phyloP scores from a whole-genome alignment of 768 basidiomycete species.

The Epithele typhae region DNA sequence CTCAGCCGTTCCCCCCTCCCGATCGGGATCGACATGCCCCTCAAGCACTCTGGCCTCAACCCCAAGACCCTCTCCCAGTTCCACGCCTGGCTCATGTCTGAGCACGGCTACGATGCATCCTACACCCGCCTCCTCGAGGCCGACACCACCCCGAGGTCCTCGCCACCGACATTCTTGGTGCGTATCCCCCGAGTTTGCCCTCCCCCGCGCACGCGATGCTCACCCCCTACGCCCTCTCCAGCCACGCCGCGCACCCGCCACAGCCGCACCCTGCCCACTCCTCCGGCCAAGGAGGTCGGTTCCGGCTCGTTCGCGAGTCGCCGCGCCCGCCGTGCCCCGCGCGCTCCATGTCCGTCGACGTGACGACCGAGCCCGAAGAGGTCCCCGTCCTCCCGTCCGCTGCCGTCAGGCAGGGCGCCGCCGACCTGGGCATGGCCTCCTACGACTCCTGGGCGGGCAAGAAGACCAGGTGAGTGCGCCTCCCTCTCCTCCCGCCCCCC shows the following conservation, averaged over 20 bases:
- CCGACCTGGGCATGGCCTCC: conserved; percentile 20
- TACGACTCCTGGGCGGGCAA: conserved; percentile 19
- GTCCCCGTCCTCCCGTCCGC: conserved; percentile 11
- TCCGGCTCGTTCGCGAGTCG: conserved; percentile 13
- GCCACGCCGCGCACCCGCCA: conserved; percentile 12
- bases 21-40: conserved; percentile 27
- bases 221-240: not conserved
- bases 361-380: conserved; percentile 11
- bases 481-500: not conserved
- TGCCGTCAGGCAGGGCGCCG: conserved; percentile 9
- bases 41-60: conserved; percentile 30
- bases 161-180: conserved; percentile 26
- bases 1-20: conserved; percentile 26
- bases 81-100: conserved; percentile 31
- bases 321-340: conserved; percentile 8
- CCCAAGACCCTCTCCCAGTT: conserved; percentile 27
- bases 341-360: conserved; percentile 10
- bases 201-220: not conserved
- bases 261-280: conserved; percentile 4
- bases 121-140: conserved; percentile 28
- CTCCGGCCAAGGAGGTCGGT: conserved; percentile 4
- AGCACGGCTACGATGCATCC: conserved; percentile 27
- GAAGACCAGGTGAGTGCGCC: conserved; percentile 11
- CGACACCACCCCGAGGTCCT: conserved; percentile 26
- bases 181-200: not conserved